Evolutionary conservation across 768 basidiomycete genomes (phyloP).

Genomic region (Tulasnella sp.): DNA sequence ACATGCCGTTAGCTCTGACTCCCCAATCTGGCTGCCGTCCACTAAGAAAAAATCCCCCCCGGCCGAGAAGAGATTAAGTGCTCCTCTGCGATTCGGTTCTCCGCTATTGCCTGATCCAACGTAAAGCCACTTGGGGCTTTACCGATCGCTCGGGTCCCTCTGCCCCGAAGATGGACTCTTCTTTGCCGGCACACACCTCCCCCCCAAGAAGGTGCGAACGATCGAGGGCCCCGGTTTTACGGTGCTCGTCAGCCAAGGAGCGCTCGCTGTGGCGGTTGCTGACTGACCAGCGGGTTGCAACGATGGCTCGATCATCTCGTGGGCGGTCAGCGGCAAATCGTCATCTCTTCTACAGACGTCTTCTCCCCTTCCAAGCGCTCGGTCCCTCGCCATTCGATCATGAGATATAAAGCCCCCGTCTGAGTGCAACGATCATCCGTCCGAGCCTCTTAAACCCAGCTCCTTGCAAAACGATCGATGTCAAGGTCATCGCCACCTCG

Average conservation of each 20-base stretch:
- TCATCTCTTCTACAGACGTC: neutral
- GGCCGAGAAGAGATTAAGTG: slow-evolving; percentile 11
- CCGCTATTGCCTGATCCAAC: neutral
- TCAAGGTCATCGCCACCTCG: neutral
- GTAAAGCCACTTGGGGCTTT: neutral
- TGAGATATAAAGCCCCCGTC: neutral
- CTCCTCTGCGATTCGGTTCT: slow-evolving; percentile 1
- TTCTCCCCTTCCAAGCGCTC: neutral
- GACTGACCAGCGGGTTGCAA: neutral
- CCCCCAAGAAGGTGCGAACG: neutral
- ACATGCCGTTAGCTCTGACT: slow-evolving; percentile 13
- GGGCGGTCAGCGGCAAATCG: neutral
- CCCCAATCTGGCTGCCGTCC: neutral
- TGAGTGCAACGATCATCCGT: neutral
- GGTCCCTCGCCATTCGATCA: neutral
- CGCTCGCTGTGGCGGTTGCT: neutral
- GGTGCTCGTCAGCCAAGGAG: neutral
- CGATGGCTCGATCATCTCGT: neutral
- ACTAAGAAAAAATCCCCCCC: neutral
- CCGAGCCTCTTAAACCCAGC: neutral
- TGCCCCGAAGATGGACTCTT: neutral
- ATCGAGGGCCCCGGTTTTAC: neutral
- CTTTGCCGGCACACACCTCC: slow-evolving; percentile 1
- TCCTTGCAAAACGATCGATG: neutral
- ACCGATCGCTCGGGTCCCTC: neutral